A percentile compares a stretch with the other conserved stretches of the same genome.
Evolutionary conservation across 2,329 filamentous ascomycete species (phyloP).

Genomic region (Scedosporium minutisporum): DNA sequence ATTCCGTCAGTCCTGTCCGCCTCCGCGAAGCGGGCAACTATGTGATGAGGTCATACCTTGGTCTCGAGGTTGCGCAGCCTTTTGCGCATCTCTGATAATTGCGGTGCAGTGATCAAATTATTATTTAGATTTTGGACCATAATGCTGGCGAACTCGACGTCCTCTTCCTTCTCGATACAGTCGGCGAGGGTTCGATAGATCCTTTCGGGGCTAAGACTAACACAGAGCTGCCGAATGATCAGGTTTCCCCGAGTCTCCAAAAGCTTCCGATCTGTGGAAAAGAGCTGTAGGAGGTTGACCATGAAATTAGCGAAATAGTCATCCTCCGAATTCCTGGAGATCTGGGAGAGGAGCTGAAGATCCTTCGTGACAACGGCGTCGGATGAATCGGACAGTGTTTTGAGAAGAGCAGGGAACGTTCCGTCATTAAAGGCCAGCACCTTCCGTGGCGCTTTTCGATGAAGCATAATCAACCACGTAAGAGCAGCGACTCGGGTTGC

Average conservation of each 20-base stretch:
- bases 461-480: constrained; percentile 96
- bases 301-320: constrained; percentile 98
- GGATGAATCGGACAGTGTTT: constrained; percentile 89
- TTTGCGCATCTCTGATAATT: constrained; percentile 83
- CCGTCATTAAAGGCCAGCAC: constrained; percentile 94
- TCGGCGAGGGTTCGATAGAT: constrained; percentile 95
- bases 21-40: background rate
- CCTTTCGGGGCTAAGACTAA: constrained; percentile 84
- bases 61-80: constrained; percentile 83
- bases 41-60: constrained; percentile 39
- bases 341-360: constrained; percentile 85
- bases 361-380: constrained; percentile 95
- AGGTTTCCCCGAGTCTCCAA: constrained; percentile 89
- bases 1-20: background rate
- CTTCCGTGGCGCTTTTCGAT: constrained; percentile 87
- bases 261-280: constrained; percentile 85
- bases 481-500: constrained; percentile 87
- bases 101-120: constrained; percentile 94
- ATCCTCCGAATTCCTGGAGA: constrained; percentile 92
- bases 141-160: constrained; percentile 96
- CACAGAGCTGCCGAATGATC: constrained; percentile 89
- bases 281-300: constrained; percentile 90
- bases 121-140: constrained; percentile 99
- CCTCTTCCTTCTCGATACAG: constrained; percentile 94
- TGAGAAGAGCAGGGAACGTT: constrained; percentile 89